Evolutionary conservation across 257 asterid species (phyloP), one percentile per base, ranked within the genome.

Genomic region (Coffea eugenioides): DNA sequence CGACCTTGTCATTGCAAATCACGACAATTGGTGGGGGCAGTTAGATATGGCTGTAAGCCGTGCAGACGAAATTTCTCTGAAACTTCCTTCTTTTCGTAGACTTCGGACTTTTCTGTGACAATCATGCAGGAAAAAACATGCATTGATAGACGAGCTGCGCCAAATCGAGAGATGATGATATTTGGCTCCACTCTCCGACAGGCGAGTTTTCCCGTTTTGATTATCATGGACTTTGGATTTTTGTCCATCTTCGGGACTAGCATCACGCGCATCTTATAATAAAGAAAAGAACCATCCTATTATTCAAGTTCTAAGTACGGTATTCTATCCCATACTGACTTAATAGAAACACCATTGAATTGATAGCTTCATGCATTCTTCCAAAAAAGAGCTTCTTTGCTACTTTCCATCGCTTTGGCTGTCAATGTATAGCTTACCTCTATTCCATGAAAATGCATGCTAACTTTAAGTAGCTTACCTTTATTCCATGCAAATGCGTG

Each of bases 71-170:
- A 54, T 25, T 73, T 80, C 83, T 51, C n/a, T 73, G 74, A 52
- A 80, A 64, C 77, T 79, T 79, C 82, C 77, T 69, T 9, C 11
- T 59, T 75, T 75, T 64, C 79, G 43, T 59, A 3, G 31, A 75
- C 52, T 39, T 57, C 43, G 20, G n/a, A 74, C 25, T 56, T 56
- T 54, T 78, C 45, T 21, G 45, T 5, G n/a, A 8, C 64, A 49
- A 72, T 72, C 20, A 72, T 49, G n/a, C 45, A 72, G 15, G 46
- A 62, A 48, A 72, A 49, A 48, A n/a, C 64, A 72, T 72, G 18
- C 62, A 72, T 25, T 71, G 59, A n/a, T 69, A 27, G 51, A 27
- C 27, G 27, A 27, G 1, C 34, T 31, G 34, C 1, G 34, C 34
- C 34, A 31, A 1, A 31, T 31, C 34, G 34, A 31, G 34, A 31